phyloP scores from a whole-genome alignment of 2,329 filamentous ascomycete genomes.

The Talaromyces funiculosus region DNA sequence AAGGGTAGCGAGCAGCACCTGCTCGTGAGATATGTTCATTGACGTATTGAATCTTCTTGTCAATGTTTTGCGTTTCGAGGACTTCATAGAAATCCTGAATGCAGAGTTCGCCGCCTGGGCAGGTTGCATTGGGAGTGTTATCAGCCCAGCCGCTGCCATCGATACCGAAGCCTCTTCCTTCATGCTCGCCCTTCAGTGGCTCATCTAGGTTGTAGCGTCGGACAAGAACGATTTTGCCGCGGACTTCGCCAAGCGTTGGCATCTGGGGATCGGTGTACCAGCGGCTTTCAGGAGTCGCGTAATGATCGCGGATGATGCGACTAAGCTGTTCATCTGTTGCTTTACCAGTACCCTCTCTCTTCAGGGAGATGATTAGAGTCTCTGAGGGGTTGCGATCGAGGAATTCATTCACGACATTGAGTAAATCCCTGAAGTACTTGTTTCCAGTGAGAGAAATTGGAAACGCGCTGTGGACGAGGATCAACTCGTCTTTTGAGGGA shows the following conservation, averaged over 20 bases:
- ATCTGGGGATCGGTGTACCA: slow-evolving; percentile 79
- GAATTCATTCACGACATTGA: slow-evolving; percentile 67
- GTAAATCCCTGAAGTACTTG: slow-evolving; percentile 70
- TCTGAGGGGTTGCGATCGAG: slow-evolving; percentile 73
- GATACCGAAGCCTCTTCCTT: slow-evolving; percentile 52
- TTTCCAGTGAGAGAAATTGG: slow-evolving; percentile 76
- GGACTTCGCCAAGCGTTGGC: slow-evolving; percentile 69
- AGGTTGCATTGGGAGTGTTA: slow-evolving; percentile 72
- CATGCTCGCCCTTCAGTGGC: slow-evolving; percentile 38
- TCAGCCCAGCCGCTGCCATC: slow-evolving; percentile 70
- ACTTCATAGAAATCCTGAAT: slow-evolving; percentile 97
- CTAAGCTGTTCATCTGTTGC: slow-evolving; percentile 74
- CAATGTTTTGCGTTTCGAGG: slow-evolving; percentile 65
- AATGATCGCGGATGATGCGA: slow-evolving; percentile 66
- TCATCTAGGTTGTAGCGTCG: slow-evolving; percentile 68
- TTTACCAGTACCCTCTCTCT: slow-evolving; percentile 81
- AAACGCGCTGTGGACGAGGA: slow-evolving; percentile 85
- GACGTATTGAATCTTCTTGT: slow-evolving; percentile 70
- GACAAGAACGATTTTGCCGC: slow-evolving; percentile 78
- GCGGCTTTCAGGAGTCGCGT: slow-evolving; percentile 51
- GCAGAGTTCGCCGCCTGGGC: slow-evolving; percentile 66
- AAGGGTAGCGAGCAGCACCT: slow-evolving; percentile 44
- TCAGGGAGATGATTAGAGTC: slow-evolving; percentile 78
- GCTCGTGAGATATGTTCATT: slow-evolving; percentile 73
- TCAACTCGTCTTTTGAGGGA: slow-evolving; percentile 58